A percentile compares a stretch with the other conserved stretches of the same genome.
phyloP scores from a whole-genome alignment of 208 protist species.

The Wallacemonas collosoma region DNA sequence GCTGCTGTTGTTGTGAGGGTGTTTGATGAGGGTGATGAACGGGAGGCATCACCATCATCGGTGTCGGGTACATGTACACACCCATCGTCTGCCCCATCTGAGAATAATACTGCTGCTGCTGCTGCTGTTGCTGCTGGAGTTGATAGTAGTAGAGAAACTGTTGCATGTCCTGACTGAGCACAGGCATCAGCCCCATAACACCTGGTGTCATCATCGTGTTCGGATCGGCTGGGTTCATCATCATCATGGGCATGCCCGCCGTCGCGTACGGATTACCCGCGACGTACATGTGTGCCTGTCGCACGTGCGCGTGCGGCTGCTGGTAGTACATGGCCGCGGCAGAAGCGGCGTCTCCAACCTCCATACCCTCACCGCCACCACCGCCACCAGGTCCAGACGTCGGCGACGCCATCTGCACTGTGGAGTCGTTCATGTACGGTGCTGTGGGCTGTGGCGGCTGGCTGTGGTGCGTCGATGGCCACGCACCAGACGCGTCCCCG shows the following conservation, averaged over 20 bases:
- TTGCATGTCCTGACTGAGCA: slow-evolving; percentile 22
- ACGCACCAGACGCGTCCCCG: too few relatives aligned
- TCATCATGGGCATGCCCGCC: slow-evolving; percentile 10
- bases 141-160: slow-evolving; percentile 32
- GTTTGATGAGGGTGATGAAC: neutral
- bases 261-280: neutral
- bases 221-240: neutral
- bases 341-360: neutral
- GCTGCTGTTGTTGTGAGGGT: slow-evolving; percentile 17
- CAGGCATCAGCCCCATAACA: slow-evolving; percentile 6
- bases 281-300: neutral
- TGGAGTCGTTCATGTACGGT: too few relatives aligned
- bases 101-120: slow-evolving; percentile 23
- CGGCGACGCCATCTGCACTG: too few relatives aligned
- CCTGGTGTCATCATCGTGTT: neutral
- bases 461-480: too few relatives aligned
- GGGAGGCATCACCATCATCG: slow-evolving; percentile 5
- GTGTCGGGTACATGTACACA: slow-evolving; percentile 6
- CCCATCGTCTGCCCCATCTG: slow-evolving; percentile 10
- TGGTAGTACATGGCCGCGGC: slow-evolving; percentile 13
- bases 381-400: too few relatives aligned
- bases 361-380: too few relatives aligned
- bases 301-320: slow-evolving; percentile 20
- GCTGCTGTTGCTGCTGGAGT: slow-evolving; percentile 30
- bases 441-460: too few relatives aligned